These are phyloP conservation scores for Chaetoceros muelleri DNA, from an alignment of 108 stramenopile species.

Conservation along the genomic window DNA sequence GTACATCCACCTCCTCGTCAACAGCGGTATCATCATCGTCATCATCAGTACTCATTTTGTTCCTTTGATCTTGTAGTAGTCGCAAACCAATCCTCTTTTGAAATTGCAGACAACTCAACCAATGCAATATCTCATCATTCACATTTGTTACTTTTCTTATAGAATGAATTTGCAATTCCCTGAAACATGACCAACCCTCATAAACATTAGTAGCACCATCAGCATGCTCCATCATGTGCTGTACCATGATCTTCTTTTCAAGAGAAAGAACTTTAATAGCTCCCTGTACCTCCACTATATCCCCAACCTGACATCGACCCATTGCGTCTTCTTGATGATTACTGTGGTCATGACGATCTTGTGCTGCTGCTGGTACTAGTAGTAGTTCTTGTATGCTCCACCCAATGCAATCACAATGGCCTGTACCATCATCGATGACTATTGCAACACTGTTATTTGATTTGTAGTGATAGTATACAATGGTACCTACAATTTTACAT, in stretches of 20 bases:
- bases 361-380: not conserved
- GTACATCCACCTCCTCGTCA: too few relatives aligned
- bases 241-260: slow-evolving; percentile 4
- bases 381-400: slow-evolving; percentile 16
- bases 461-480: slow-evolving; percentile 37
- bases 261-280: slow-evolving; percentile 41
- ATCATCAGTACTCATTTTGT: slow-evolving; percentile 18
- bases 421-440: slow-evolving; percentile 81
- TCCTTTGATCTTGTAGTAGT: not conserved
- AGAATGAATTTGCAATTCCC: not conserved
- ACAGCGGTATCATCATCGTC: slow-evolving; percentile 13
- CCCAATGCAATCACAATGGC: slow-evolving; percentile 56
- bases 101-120: slow-evolving; percentile 27
- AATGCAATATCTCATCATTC: slow-evolving; percentile 26
- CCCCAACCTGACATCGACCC: slow-evolving; percentile 31
- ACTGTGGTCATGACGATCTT: slow-evolving; percentile 3
- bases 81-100: not conserved
- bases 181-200: not conserved
- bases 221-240: slow-evolving; percentile 3
- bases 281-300: slow-evolving; percentile 41
- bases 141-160: not conserved
- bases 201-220: not conserved
- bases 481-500: slow-evolving; percentile 49
- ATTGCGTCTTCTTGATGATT: not conserved
- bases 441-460: slow-evolving; percentile 37